Evolutionary conservation across 2,329 filamentous ascomycete species (phyloP), one percentile per base, ranked within the genome.

Genomic region (Pseudogymnoascus sp.): DNA sequence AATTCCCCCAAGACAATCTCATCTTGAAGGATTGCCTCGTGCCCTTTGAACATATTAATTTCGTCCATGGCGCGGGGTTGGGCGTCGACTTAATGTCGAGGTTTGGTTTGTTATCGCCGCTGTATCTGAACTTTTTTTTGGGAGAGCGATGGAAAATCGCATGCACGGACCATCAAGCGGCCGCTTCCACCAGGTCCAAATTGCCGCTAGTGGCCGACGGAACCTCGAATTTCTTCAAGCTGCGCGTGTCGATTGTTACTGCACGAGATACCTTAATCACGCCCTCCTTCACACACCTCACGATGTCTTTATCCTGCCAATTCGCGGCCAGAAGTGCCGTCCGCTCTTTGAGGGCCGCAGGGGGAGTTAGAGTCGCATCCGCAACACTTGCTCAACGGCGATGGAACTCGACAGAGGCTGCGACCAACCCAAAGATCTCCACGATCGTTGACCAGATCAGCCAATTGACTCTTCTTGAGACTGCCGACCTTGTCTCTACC

Each of bases 371-470:
- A 70, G 74, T 76, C 66, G 77, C 81, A 62, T 74, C 74, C 42
- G 72, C 77, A 58, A 71, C 77, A 65, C 66, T 79, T 61, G 78
- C 78, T 75, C 80, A 74, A 45, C 65, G 69, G 70, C 86, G 94
- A 84, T 92, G 90, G 88, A 89, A 94, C 77, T 93, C 91, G 66
- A 92, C 91, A 70, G 89, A 92, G 71, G 86, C 85, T 62, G 77
- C 80, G 62, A 77, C 80, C 65, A 96, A 90, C 78, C 92, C 94
- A 66, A 99, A 99, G 84, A 96, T 99, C 72, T 78, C 87, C 70
- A 85, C 84, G 64, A 99, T 99, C 73, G 94, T 99, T 72, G 92
- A 99, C 76, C 92, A 99, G 79, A 99, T 99, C 77, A 96, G 93
- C 79, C 87, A 94, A 84, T 88, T 99, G 84, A 99, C 92, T 48